A percentile compares a stretch with the other conserved stretches of the same genome.
Evolutionary conservation across 116 monocot species (phyloP).

Genomic region (Papilionanthe hybrid): DNA sequence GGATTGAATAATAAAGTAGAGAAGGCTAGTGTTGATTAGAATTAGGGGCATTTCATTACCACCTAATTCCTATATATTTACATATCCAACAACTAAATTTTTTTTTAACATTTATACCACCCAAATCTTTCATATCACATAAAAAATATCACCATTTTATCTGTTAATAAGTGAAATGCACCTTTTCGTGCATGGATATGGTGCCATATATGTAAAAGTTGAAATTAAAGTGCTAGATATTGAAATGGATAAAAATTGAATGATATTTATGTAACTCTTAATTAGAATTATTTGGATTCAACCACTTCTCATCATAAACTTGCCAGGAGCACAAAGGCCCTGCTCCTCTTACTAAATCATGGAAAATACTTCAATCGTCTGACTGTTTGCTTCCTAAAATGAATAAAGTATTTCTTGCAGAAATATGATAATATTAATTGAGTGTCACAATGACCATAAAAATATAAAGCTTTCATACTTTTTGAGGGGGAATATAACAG

Average conservation of each 20-base stretch:
- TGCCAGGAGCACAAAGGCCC: constrained; percentile 63
- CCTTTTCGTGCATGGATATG: no score
- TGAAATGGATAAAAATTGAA: no score
- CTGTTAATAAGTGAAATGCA: no score
- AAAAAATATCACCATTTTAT: no score
- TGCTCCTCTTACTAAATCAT: constrained; percentile 55
- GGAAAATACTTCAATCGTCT: constrained; percentile 25
- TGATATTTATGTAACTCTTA: no score
- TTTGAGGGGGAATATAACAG: background rate
- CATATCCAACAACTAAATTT: no score
- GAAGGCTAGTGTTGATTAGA: constrained; percentile 43
- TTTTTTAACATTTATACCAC: no score
- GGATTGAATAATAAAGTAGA: constrained; percentile 51
- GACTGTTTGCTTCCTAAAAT: constrained; percentile 20
- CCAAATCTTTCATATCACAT: no score
- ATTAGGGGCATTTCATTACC: no score
- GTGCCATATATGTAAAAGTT: no score
- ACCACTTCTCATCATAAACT: constrained; percentile 69
- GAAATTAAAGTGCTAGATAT: no score
- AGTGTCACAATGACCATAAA: background rate
- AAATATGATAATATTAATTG: background rate
- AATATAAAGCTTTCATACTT: background rate
- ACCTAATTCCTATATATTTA: no score
- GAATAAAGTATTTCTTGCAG: constrained; percentile 61
- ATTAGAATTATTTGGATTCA: constrained; percentile 24